phyloP scores from a whole-genome alignment of 1,284 basidiomycete species.

The Naganishia sp. region DNA sequence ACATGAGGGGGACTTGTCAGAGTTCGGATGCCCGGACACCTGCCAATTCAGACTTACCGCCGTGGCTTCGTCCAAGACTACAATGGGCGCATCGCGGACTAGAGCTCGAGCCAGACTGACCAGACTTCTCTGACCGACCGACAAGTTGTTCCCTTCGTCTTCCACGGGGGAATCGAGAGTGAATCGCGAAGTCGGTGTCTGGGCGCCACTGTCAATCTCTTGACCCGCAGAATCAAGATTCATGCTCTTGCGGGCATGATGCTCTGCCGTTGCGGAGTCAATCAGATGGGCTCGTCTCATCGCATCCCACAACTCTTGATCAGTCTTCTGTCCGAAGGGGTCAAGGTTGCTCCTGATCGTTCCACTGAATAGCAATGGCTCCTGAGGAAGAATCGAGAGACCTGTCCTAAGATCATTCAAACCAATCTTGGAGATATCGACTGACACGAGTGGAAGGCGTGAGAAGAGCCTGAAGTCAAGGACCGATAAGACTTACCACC shows the following conservation, averaged over 20 bases:
- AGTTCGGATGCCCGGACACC: background rate
- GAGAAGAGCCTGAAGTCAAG: conserved; percentile 28
- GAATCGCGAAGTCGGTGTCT: conserved; percentile 41
- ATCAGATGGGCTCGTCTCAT: conserved; percentile 76
- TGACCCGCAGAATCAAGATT: conserved; percentile 23
- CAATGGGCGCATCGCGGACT: conserved; percentile 59
- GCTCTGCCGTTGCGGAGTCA: conserved; percentile 34
- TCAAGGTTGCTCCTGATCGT: conserved; percentile 65
- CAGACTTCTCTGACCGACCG: conserved; percentile 66
- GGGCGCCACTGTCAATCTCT: conserved; percentile 10
- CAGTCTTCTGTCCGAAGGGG: conserved; percentile 71
- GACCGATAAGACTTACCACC: conserved; percentile 32
- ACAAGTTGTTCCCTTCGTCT: conserved; percentile 78
- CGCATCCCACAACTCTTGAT: conserved; percentile 77
- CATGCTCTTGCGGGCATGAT: conserved; percentile 37
- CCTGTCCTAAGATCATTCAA: conserved; percentile 56
- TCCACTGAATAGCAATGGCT: conserved; percentile 65
- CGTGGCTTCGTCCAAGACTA: conserved; percentile 63
- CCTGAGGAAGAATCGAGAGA: conserved; percentile 79
- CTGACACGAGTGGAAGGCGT: conserved; percentile 24
- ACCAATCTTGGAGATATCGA: conserved; percentile 59
- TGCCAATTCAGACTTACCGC: conserved; percentile 38
- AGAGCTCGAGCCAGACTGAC: conserved; percentile 71
- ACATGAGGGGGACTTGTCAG: background rate
- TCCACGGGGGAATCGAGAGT: conserved; percentile 75